A percentile compares a stretch with the other conserved stretches of the same genome.
phyloP scores from a whole-genome alignment of 2,329 filamentous ascomycete genomes.

The Talaromyces sp. region DNA sequence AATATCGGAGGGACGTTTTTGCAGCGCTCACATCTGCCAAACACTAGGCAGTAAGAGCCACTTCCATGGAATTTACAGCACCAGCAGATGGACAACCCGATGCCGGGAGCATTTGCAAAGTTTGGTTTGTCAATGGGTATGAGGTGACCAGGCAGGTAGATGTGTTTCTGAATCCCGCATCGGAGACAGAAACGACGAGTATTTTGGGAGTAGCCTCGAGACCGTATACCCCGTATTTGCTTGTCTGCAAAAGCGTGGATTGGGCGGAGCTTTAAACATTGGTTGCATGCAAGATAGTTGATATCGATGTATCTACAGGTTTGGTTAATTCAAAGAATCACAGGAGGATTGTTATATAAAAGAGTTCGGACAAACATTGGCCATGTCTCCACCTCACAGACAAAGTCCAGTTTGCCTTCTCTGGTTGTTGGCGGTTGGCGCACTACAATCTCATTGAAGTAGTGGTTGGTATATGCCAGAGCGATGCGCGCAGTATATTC shows the following conservation, averaged over 20 bases:
- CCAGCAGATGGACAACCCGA: slow-evolving; percentile 6
- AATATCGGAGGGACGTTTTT: not conserved
- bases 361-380: slow-evolving; percentile 4
- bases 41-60: slow-evolving; percentile 6
- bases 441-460: slow-evolving; percentile 9
- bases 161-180: slow-evolving; percentile 12
- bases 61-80: slow-evolving; percentile 9
- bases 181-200: slow-evolving; percentile 12
- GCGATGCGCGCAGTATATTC: slow-evolving; percentile 9
- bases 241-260: slow-evolving; percentile 5
- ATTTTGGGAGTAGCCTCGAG: slow-evolving; percentile 7
- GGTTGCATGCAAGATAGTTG: slow-evolving; percentile 8
- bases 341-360: not conserved
- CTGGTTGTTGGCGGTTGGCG: slow-evolving; percentile 1
- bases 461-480: slow-evolving; percentile 13
- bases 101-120: not conserved
- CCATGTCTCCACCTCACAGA: slow-evolving; percentile 11
- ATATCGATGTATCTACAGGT: slow-evolving; percentile 2
- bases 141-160: slow-evolving; percentile 8
- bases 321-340: not conserved
- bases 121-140: slow-evolving; percentile 1
- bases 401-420: not conserved
- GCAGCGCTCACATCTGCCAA: slow-evolving; percentile 9
- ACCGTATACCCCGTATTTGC: slow-evolving; percentile 4
- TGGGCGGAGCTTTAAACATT: slow-evolving; percentile 12